Conservation (phyloP, 2,329 filamentous ascomycete genomes). For the Orbilia quercus region DNA sequence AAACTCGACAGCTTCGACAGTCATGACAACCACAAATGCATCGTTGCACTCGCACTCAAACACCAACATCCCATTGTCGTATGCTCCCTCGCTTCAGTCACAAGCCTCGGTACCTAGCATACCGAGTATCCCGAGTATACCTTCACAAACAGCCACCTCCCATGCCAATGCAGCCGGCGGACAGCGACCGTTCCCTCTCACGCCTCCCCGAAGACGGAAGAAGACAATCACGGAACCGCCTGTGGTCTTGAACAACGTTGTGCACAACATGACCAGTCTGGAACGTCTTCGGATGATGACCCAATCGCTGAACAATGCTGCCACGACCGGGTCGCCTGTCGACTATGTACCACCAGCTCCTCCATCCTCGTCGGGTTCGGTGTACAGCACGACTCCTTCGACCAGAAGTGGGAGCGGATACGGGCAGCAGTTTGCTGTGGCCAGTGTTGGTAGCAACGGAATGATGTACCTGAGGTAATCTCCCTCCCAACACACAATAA, state of each 20-base stretch:
- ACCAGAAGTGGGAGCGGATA: slow-evolving; percentile 47
- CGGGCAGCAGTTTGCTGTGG: slow-evolving; percentile 54
- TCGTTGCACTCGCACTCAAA: slow-evolving; percentile 53
- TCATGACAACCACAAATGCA: slow-evolving; percentile 51
- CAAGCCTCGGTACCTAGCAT: slow-evolving; percentile 39
- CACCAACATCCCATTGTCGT: slow-evolving; percentile 39
- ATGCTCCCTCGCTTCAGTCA: slow-evolving; percentile 50
- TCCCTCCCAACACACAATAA: slow-evolving; percentile 26
- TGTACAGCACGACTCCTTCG: slow-evolving; percentile 50
- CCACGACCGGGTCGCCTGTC: slow-evolving; percentile 17
- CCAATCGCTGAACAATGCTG: slow-evolving; percentile 44
- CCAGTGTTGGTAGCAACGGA: slow-evolving; percentile 56
- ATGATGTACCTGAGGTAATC: slow-evolving; percentile 57
- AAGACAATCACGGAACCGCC: slow-evolving; percentile 55
- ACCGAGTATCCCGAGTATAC: too few species aligned
- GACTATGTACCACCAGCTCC: slow-evolving; percentile 51
- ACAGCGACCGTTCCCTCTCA: slow-evolving; percentile 47
- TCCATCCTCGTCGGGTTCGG: slow-evolving; percentile 51
- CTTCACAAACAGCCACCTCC: slow-evolving; percentile 19
- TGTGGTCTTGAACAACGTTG: slow-evolving; percentile 50
- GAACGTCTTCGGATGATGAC: slow-evolving; percentile 57
- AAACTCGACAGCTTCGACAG: slow-evolving; percentile 41
- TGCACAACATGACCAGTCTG: slow-evolving; percentile 56
- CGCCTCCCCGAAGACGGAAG: slow-evolving; percentile 53
- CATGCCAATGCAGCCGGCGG: slow-evolving; percentile 1